Evolutionary conservation across 306 rosid genomes (phyloP).

Genomic region (Astragalus membranaceus): DNA sequence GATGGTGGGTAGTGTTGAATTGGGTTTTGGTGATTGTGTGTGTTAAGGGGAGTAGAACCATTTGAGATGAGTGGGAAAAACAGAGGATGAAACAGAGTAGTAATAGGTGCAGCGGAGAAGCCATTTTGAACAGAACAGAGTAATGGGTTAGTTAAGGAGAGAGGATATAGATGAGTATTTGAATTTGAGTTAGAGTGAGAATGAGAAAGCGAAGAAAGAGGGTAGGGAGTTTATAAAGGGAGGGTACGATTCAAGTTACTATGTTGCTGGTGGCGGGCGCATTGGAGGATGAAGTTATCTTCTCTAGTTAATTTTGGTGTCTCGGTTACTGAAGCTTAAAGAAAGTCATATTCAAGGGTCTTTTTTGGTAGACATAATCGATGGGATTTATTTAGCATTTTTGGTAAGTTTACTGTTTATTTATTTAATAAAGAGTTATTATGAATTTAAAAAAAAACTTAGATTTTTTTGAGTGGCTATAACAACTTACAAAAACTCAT

Average conservation of each 20-base stretch:
- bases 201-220: neutral
- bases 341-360: no score
- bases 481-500: no score
- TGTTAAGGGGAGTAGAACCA: conserved; percentile 48
- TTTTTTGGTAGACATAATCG: no score
- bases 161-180: neutral
- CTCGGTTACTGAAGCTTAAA: no score
- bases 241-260: neutral
- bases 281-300: conserved; percentile 3
- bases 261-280: conserved; percentile 22
- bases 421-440: no score
- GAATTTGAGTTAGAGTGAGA: neutral
- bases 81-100: conserved; percentile 41
- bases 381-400: no score
- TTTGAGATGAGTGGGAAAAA: conserved; percentile 22
- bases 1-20: conserved; percentile 62
- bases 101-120: conserved; percentile 27
- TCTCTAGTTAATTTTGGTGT: no score
- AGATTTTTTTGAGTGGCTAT: no score
- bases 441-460: no score
- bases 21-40: conserved; percentile 56
- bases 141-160: neutral
- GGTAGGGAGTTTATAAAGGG: conserved; percentile 3
- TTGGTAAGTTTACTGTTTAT: no score
- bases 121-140: conserved; percentile 31